phyloP scores from a whole-genome alignment of 306 rosid species.

The Bauhinia variegata region DNA sequence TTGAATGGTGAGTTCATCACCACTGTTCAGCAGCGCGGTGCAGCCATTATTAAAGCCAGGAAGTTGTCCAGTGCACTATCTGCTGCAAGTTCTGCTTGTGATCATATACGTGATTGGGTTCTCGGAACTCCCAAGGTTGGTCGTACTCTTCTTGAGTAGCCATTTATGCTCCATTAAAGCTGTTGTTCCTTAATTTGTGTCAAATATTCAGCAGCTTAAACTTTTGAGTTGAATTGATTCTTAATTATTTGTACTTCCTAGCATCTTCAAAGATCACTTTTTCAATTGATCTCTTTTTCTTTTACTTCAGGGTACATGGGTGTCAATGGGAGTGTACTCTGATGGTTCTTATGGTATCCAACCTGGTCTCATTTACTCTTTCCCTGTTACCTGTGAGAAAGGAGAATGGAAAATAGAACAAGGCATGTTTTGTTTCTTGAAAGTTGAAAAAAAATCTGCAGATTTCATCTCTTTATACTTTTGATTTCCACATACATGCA shows the following conservation, averaged over 20 bases:
- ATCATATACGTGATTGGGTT: conserved; percentile 77
- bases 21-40: conserved; percentile 71
- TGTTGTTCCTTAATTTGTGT: background rate
- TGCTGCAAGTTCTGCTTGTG: conserved; percentile 79
- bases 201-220: no score
- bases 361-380: conserved; percentile 79
- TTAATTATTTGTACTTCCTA: conserved; percentile 20
- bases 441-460: no score
- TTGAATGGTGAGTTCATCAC: conserved; percentile 69
- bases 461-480: no score
- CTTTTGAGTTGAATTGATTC: no score
- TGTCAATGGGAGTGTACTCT: conserved; percentile 93
- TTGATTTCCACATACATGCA: no score
- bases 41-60: conserved; percentile 64
- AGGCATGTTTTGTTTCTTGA: conserved; percentile 41
- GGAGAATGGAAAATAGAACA: conserved; percentile 89
- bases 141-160: conserved; percentile 19
- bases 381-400: conserved; percentile 87
- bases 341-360: conserved; percentile 89
- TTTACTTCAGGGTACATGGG: conserved; percentile 66
- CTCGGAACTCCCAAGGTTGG: conserved; percentile 72
- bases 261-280: no score
- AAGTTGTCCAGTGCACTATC: conserved; percentile 68
- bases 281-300: no score
- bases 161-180: no score